Evolutionary conservation across 2,329 filamentous ascomycete genomes (phyloP).

Genomic region (Macrophomina pseudophaseolina): DNA sequence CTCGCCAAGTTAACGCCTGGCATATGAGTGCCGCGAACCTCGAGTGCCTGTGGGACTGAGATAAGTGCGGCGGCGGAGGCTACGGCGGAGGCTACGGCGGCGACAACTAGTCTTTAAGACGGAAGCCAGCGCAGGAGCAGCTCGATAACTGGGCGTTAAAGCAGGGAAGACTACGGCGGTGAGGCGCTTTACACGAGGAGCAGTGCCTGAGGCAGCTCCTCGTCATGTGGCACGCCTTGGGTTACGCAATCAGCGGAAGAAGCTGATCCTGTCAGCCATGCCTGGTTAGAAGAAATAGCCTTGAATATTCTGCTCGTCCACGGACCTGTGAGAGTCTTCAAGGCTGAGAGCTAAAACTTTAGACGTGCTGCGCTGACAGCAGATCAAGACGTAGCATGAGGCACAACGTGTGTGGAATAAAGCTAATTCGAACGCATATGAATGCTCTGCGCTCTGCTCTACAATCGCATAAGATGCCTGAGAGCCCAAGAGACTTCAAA

Average conservation of each 20-base stretch:
- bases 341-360: neutral
- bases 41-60: too few relatives aligned
- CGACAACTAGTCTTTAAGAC: too few relatives aligned
- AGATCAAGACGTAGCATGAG: slow-evolving; percentile 22
- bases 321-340: slow-evolving; percentile 17
- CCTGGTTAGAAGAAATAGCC: slow-evolving; percentile 4
- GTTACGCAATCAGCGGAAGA: slow-evolving; percentile 3
- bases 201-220: too few relatives aligned
- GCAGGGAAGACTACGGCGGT: too few relatives aligned
- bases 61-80: too few relatives aligned
- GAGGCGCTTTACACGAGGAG: too few relatives aligned
- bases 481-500: neutral
- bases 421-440: slow-evolving; percentile 10
- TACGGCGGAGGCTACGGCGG: too few relatives aligned
- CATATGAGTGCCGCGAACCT: too few relatives aligned
- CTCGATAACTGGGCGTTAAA: too few relatives aligned
- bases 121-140: too few relatives aligned
- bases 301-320: slow-evolving; percentile 13
- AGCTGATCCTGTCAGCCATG: slow-evolving; percentile 15
- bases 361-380: slow-evolving; percentile 16
- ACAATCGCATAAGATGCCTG: neutral
- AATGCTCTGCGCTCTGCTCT: slow-evolving; percentile 16
- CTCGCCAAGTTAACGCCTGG: too few relatives aligned
- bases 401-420: slow-evolving; percentile 2
- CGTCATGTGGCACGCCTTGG: too few relatives aligned